phyloP scores from a whole-genome alignment of 495 filamentous ascomycete species.

The Xylaria flabelliformis region DNA sequence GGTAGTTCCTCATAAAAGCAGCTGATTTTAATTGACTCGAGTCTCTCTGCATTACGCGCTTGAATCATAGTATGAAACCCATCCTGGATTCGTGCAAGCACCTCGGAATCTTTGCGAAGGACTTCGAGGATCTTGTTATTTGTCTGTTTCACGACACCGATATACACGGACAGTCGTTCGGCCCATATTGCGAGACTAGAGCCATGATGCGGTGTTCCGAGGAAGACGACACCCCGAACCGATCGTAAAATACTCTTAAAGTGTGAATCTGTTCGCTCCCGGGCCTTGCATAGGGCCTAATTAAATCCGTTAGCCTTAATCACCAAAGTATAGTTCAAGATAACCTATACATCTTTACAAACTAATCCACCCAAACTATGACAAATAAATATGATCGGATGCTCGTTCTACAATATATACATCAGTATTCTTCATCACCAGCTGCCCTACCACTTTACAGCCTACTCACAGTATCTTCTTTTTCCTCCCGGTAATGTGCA shows the following conservation, averaged over 20 bases:
- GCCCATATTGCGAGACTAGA: constrained; percentile 46
- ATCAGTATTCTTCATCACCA: neutral
- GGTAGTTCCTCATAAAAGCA: constrained; percentile 45
- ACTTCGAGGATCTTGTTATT: constrained; percentile 37
- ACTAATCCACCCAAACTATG: constrained; percentile 51
- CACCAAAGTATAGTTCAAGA: neutral
- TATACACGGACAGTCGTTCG: constrained; percentile 19
- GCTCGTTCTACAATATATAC: constrained; percentile 24
- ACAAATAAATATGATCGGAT: constrained; percentile 43
- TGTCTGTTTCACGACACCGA: constrained; percentile 36
- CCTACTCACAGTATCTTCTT: neutral
- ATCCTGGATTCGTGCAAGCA: constrained; percentile 48
- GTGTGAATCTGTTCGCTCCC: constrained; percentile 26
- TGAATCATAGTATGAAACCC: constrained; percentile 45
- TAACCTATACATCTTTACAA: constrained; percentile 37
- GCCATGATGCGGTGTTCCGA: constrained; percentile 51
- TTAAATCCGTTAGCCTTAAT: neutral
- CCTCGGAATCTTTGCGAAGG: constrained; percentile 33
- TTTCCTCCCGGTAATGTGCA: neutral
- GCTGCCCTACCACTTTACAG: neutral
- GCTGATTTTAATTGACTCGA: constrained; percentile 37
- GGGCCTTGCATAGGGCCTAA: neutral
- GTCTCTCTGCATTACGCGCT: constrained; percentile 28
- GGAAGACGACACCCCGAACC: constrained; percentile 48
- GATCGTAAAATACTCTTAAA: constrained; percentile 31